Evolutionary conservation across 1,284 basidiomycete species (phyloP), one percentile per base, ranked within the genome.

Genomic region (Trichosporon asahii): DNA sequence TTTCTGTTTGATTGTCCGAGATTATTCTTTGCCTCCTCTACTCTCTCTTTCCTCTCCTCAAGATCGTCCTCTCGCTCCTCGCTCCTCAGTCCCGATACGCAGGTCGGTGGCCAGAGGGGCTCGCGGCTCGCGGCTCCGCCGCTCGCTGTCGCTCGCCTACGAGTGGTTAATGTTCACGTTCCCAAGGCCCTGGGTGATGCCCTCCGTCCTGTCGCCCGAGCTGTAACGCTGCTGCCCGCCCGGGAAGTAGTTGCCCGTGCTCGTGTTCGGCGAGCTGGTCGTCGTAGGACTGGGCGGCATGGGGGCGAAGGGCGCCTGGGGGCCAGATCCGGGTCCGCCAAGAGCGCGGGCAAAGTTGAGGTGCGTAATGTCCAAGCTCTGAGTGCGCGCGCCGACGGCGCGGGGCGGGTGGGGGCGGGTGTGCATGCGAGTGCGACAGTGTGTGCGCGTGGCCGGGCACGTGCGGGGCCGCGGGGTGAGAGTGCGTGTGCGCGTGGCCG

Each of bases 401-500:
- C 79, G 77, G n/a, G 75, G 72, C n/a, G 72, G 73, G 66, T 78
- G 78, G 77, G n/a, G 75, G 72, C n/a, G 72, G 73, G 66, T 78
- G 78, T 4, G 76, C 71, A 37, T 77, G 76, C 31, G 68, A 70
- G 29, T 74, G 74, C 23, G 66, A 66, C n/a, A 73, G 68, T 6
- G 72, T 70, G 65, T 73, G 72, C 9, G 68, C 60, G 65, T 72
- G 71, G 25, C 71, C 71, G 3, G 71, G 68, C 0, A 66, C 63
- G 63, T 72, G 71, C 15, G 15, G 40, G 12, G 37, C 37, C 9
- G 37, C 37, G 9, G 37, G 37, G 37, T 40, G 37, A 9, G 37
- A 40, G 40, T 44, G 40, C 40, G 40, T n/a, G 11, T 90, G 90
- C 80, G 88, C 86, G 69, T 90, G 82, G 1, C 57, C 57, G 14